phyloP scores from a whole-genome alignment of 495 filamentous ascomycete genomes.

The Cercophora samala region DNA sequence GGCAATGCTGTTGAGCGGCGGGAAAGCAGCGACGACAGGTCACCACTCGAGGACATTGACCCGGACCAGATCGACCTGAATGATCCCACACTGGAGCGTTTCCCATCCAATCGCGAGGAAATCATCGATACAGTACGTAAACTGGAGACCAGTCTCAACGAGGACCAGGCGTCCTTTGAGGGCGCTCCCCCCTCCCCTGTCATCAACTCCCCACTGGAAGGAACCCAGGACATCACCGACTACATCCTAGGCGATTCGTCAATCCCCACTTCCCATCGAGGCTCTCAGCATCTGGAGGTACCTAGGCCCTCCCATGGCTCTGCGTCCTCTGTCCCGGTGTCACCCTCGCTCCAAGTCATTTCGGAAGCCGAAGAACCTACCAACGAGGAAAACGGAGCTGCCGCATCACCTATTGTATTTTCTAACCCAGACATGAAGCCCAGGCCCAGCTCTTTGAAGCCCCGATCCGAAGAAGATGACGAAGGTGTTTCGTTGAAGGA shows the following conservation, averaged over 20 bases:
- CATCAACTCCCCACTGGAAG: constrained; percentile 23
- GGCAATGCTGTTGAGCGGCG: constrained; percentile 21
- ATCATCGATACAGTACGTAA: constrained; percentile 48
- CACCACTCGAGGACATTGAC: constrained; percentile 18
- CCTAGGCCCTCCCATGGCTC: constrained; percentile 23
- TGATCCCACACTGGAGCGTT: constrained; percentile 50
- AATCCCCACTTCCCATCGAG: constrained; percentile 16
- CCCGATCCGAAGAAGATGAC: constrained; percentile 29
- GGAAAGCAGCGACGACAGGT: constrained; percentile 9
- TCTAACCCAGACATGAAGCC: constrained; percentile 22
- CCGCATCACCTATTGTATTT: constrained; percentile 16
- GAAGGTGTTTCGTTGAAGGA: constrained; percentile 32
- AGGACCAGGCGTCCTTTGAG: constrained; percentile 43
- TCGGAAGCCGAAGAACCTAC: constrained; percentile 27
- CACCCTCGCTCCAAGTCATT: constrained; percentile 32
- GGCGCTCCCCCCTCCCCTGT: constrained; percentile 37
- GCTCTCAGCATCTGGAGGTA: constrained; percentile 17
- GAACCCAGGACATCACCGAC: constrained; percentile 28
- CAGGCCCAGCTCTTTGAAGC: constrained; percentile 9
- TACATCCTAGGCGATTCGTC: constrained; percentile 17
- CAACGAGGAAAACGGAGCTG: constrained; percentile 14
- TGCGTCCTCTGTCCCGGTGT: constrained; percentile 22
- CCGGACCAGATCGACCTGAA: constrained; percentile 39
- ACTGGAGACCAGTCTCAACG: constrained; percentile 43
- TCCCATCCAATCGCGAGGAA: constrained; percentile 47